Conservation (phyloP, 352 stramenopile species). For the Pythium rishiriense region DNA sequence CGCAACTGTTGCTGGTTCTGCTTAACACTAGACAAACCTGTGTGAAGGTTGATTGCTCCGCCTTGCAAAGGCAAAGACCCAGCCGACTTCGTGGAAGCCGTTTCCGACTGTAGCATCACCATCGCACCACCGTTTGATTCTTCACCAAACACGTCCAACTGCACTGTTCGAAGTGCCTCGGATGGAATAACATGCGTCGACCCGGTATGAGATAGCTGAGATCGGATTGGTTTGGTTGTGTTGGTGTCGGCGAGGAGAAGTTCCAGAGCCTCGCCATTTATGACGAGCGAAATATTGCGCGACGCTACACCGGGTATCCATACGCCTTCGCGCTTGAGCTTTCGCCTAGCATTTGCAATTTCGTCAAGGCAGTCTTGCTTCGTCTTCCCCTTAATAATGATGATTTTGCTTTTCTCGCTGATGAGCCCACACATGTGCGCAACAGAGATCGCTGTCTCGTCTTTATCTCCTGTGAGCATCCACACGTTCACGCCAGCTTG, state of each 20-base stretch:
- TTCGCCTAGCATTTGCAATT: constrained; percentile 69
- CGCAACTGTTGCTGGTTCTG: constrained; percentile 20
- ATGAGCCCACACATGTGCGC: constrained; percentile 95
- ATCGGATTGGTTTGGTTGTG: constrained; percentile 6
- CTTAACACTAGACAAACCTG: neutral
- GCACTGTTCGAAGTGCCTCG: constrained; percentile 16
- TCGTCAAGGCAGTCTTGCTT: constrained; percentile 82
- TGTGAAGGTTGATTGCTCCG: neutral
- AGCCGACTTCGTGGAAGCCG: constrained; percentile 53
- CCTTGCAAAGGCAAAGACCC: constrained; percentile 30
- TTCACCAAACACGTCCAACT: constrained; percentile 32
- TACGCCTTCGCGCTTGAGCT: constrained; percentile 75
- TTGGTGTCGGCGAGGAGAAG: constrained; percentile 54
- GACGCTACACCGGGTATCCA: constrained; percentile 77
- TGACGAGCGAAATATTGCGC: constrained; percentile 75
- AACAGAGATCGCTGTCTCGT: constrained; percentile 99
- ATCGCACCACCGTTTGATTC: constrained; percentile 21
- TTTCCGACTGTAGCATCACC: constrained; percentile 29
- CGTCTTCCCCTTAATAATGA: constrained; percentile 82
- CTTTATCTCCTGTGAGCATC: constrained; percentile 99
- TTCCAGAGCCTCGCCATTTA: constrained; percentile 82
- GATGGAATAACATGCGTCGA: constrained; percentile 17
- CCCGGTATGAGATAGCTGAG: constrained; percentile 1
- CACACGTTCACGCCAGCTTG: constrained; percentile 98
- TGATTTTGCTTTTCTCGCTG: constrained; percentile 70